A percentile compares a stretch with the other conserved stretches of the same genome.
These are phyloP conservation scores for Rhinocladiella mackenziei DNA, from an alignment of 2,329 filamentous ascomycete genomes.

Conservation along the genomic window DNA sequence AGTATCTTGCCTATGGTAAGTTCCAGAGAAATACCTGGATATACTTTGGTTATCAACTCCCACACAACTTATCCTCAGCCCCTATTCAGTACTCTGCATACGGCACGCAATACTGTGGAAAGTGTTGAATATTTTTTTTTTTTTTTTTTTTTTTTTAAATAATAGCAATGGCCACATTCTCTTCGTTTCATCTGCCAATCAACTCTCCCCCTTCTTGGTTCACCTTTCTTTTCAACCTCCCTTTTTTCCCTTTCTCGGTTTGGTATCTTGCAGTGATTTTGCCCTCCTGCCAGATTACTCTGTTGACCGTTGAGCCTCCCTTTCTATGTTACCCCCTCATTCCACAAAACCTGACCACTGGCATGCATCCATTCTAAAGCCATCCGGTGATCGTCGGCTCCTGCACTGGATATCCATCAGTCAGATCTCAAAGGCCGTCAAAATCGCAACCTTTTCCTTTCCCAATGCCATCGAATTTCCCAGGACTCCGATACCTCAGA, in stretches of 20 bases:
- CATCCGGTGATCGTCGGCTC: constrained; percentile 7
- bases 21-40: no score
- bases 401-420: constrained; percentile 2
- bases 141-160: background rate
- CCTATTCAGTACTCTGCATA: no score
- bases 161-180: constrained; percentile 18
- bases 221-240: background rate
- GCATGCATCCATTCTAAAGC: constrained; percentile 14
- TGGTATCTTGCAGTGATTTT: background rate
- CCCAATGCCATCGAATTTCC: constrained; percentile 1
- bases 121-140: background rate
- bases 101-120: background rate
- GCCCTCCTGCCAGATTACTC: background rate
- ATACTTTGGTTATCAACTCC: no score
- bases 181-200: constrained; percentile 18
- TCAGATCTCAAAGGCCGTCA: constrained; percentile 8
- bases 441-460: background rate
- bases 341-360: constrained; percentile 9
- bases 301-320: constrained; percentile 2
- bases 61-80: background rate
- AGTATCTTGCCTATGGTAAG: no score
- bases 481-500: background rate
- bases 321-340: background rate
- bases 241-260: constrained; percentile 1
- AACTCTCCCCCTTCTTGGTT: constrained; percentile 4